Conservation (phyloP, 768 basidiomycete species). For the Mycena polygramma region DNA sequence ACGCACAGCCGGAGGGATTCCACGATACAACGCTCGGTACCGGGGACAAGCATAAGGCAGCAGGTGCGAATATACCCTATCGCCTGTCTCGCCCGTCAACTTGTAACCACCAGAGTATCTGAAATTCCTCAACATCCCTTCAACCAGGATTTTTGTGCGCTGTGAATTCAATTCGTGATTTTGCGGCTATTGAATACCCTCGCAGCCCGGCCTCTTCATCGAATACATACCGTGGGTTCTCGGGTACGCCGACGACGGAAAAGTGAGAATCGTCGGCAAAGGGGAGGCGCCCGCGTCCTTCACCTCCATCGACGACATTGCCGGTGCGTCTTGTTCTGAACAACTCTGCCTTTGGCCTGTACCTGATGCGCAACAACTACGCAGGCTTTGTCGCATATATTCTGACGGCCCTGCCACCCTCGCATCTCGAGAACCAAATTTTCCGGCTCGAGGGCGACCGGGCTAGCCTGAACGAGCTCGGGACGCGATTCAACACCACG, state of each 20-base stretch:
- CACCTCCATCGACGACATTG: constrained; percentile 49
- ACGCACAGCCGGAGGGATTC: constrained; percentile 42
- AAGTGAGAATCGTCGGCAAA: constrained; percentile 47
- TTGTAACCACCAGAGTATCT: constrained; percentile 40
- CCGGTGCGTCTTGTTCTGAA: constrained; percentile 38
- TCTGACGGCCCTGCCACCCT: constrained; percentile 46
- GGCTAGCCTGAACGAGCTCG: constrained; percentile 43
- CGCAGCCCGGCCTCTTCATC: constrained; percentile 44
- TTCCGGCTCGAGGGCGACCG: constrained; percentile 55
- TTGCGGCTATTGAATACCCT: too few species aligned
- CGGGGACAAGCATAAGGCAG: constrained; percentile 45
- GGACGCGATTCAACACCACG: constrained; percentile 39
- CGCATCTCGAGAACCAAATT: constrained; percentile 44
- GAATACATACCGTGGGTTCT: constrained; percentile 48
- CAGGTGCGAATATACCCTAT: constrained; percentile 25
- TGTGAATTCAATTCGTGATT: too few species aligned
- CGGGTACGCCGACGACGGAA: constrained; percentile 43
- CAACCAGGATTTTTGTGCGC: constrained; percentile 46
- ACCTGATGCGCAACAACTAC: too few species aligned
- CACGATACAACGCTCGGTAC: neutral
- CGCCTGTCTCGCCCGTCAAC: neutral
- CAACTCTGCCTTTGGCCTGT: too few species aligned
- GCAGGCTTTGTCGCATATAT: constrained; percentile 47
- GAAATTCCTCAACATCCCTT: constrained; percentile 46
- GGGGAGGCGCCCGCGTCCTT: constrained; percentile 47